Conservation (phyloP, 306 rosid genomes). For the Cucumis hystrix region DNA sequence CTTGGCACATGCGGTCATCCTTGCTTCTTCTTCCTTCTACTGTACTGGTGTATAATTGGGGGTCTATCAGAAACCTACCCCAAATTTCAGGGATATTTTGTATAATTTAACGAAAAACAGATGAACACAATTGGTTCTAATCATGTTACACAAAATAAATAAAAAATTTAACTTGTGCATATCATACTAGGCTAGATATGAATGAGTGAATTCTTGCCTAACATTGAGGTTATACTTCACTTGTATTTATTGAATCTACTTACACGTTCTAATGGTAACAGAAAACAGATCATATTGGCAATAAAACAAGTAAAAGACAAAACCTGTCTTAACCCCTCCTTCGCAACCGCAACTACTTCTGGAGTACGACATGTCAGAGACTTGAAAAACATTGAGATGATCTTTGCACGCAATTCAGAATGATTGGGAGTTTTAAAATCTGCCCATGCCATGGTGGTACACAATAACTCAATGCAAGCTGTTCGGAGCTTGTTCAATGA, state of each 20-base stretch:
- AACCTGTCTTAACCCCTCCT: slow-evolving; percentile 98
- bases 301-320: slow-evolving; percentile 7
- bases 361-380: slow-evolving; percentile 91
- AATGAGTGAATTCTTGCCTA: slow-evolving; percentile 5
- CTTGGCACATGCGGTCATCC: no score
- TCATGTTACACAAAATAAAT: no score
- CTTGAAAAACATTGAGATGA: slow-evolving; percentile 94
- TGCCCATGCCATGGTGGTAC: slow-evolving; percentile 99
- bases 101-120: not conserved
- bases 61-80: no score
- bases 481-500: slow-evolving; percentile 87
- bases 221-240: slow-evolving; percentile 4
- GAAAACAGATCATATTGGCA: not conserved
- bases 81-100: not conserved
- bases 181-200: not conserved
- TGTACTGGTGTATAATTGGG: no score
- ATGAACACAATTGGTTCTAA: no score
- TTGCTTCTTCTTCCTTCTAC: no score
- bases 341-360: slow-evolving; percentile 97
- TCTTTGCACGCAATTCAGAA: slow-evolving; percentile 89
- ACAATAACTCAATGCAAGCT: slow-evolving; percentile 91
- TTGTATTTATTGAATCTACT: not conserved
- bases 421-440: slow-evolving; percentile 88
- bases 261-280: slow-evolving; percentile 2
- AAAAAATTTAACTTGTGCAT: not conserved